These are phyloP conservation scores for Thalia dealbata DNA, from an alignment of 176 grass and related monocot species.

Conservation along the genomic window DNA sequence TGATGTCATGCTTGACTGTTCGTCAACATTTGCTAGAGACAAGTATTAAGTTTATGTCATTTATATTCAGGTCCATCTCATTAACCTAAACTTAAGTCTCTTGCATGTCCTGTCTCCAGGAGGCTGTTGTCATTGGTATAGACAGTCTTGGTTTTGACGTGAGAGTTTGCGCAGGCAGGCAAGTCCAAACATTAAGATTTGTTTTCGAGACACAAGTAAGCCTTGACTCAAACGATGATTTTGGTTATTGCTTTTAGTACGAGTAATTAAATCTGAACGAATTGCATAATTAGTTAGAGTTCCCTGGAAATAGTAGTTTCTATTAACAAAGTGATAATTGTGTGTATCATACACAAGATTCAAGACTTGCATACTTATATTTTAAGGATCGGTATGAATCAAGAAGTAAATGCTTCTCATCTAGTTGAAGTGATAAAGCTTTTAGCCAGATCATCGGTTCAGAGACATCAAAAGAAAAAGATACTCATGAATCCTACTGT, in stretches of 20 bases:
- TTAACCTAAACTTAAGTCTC: background rate
- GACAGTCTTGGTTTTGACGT: conserved; percentile 88
- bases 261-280: background rate
- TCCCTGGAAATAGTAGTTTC: background rate
- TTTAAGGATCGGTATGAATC: too few relatives aligned
- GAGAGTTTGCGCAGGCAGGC: conserved; percentile 77
- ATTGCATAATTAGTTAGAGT: background rate
- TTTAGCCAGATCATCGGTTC: too few relatives aligned
- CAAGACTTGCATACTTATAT: too few relatives aligned
- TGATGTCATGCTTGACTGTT: background rate
- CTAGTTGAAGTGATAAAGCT: too few relatives aligned
- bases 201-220: conserved; percentile 56
- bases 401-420: too few relatives aligned
- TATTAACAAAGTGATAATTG: background rate
- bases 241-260: background rate
- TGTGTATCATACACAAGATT: too few relatives aligned
- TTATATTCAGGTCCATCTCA: background rate
- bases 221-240: background rate
- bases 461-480: too few relatives aligned
- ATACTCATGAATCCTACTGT: too few relatives aligned
- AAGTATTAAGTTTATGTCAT: background rate
- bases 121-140: conserved; percentile 61
- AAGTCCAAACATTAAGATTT: conserved; percentile 80
- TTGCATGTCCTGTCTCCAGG: conserved; percentile 29
- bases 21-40: background rate